Evolutionary conservation across 148 eudicot genomes (phyloP).

Genomic region (Vaccinium myrtillus): DNA sequence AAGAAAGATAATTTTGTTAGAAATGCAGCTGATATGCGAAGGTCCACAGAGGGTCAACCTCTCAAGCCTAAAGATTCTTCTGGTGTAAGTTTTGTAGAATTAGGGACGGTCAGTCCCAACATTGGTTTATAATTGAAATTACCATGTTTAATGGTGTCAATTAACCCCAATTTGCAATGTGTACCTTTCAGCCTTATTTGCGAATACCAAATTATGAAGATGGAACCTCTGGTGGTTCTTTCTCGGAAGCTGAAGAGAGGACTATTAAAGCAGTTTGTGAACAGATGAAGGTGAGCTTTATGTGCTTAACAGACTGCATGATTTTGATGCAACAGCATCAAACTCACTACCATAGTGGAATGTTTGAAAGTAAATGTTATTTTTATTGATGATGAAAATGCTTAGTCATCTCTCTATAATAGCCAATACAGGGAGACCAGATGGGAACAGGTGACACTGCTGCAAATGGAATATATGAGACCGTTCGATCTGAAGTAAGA

Average conservation of each 20-base stretch:
- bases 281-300: constrained; percentile 50
- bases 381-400: background rate
- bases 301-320: background rate
- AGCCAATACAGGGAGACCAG: constrained; percentile 26
- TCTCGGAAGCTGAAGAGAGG: constrained; percentile 77
- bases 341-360: background rate
- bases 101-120: background rate
- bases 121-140: too few species aligned
- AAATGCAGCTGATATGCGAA: constrained; percentile 42
- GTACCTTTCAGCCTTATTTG: constrained; percentile 34
- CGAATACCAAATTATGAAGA: constrained; percentile 49
- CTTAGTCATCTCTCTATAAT: constrained; percentile 6
- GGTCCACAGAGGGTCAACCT: constrained; percentile 30
- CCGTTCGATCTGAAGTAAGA: constrained; percentile 63
- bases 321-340: background rate
- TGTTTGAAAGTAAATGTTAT: background rate
- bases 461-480: constrained; percentile 48
- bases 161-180: background rate
- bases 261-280: constrained; percentile 57
- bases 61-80: constrained; percentile 47
- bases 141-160: background rate
- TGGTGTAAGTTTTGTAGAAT: constrained; percentile 40
- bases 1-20: constrained; percentile 19
- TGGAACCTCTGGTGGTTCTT: constrained; percentile 41
- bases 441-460: constrained; percentile 28